Evolutionary conservation across 345 rosid species (phyloP), one percentile per base, ranked within the genome.

Genomic region (Brassica juncea): DNA sequence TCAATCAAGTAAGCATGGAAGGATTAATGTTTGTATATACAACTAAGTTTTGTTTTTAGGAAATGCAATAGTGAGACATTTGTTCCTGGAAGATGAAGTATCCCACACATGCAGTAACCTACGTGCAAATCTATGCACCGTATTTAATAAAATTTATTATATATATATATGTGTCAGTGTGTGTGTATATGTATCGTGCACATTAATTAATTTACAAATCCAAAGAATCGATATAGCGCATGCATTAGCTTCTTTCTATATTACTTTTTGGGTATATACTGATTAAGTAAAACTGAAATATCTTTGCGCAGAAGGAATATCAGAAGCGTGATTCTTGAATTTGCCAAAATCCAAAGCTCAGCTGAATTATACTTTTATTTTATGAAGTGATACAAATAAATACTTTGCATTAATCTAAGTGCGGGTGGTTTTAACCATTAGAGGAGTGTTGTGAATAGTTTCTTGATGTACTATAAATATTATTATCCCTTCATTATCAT

Each of bases 281-380:
- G 16, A 55, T 62, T 63, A 68, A 68, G 70, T 62, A 52, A 68
- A 31, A 23, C 16, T 54, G 58, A 63, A 70, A 63, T 74, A 69
- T 80, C 83, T 80, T 74, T 1, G 79, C n/a, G 67, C 79, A 80
- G 75, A 80, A 80, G 79, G 79, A 73, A 80, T 70, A 80, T 69
- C 83, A 74, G 79, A 80, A 74, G 83, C 83, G 75, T 80, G 83
- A 74, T 74, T 80, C 83, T 80, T 70, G 79, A 70, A 37, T 52
- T 61, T 68, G 71, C 66, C 59, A 68, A 68, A 73, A 47, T 74
- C 30, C 78, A 49, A 68, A 60, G 64, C 25, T 59, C 0, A 3
- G 44, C 21, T 68, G 35, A 44, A 30, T 67, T 66, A 27, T 39
- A 71, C 4, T 54, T 31, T 32, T 66, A 6, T 19, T 19, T 1